phyloP scores from a whole-genome alignment of 208 protist genomes.

The Leishmania guyanensis region DNA sequence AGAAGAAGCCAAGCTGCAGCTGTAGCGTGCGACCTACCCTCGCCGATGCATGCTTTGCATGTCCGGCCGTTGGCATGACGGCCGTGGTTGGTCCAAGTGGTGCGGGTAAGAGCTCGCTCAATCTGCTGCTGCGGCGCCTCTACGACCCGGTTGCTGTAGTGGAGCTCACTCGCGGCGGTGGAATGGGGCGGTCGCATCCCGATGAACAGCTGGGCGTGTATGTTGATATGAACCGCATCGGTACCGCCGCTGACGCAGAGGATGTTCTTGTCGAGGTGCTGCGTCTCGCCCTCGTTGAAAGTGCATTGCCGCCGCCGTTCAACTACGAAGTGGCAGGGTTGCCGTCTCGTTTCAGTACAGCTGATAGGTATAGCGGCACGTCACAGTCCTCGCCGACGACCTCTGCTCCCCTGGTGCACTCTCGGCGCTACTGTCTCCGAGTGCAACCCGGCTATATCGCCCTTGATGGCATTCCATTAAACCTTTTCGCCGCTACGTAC shows the following conservation, averaged over 20 bases:
- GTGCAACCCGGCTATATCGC: constrained; percentile 18
- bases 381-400: neutral
- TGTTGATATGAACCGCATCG: constrained; percentile 2
- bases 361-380: neutral
- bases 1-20: neutral
- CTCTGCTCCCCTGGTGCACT: neutral
- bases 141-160: constrained; percentile 63
- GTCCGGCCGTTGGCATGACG: constrained; percentile 43
- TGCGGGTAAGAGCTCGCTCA: constrained; percentile 80
- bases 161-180: neutral
- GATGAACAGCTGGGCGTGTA: neutral
- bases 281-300: constrained; percentile 36
- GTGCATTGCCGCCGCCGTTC: constrained; percentile 24
- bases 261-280: constrained; percentile 26
- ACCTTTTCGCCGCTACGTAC: constrained; percentile 60
- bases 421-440: neutral
- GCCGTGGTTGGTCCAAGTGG: constrained; percentile 78
- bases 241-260: constrained; percentile 8
- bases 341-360: neutral
- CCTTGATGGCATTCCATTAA: constrained; percentile 59
- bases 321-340: neutral
- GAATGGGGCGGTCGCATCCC: neutral
- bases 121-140: constrained; percentile 65
- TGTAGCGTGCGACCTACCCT: constrained; percentile 20
- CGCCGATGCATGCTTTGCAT: constrained; percentile 26